A percentile compares a stretch with the other conserved stretches of the same genome.
phyloP scores from a whole-genome alignment of 2,329 filamentous ascomycete species.

The Verticillium nubilum region DNA sequence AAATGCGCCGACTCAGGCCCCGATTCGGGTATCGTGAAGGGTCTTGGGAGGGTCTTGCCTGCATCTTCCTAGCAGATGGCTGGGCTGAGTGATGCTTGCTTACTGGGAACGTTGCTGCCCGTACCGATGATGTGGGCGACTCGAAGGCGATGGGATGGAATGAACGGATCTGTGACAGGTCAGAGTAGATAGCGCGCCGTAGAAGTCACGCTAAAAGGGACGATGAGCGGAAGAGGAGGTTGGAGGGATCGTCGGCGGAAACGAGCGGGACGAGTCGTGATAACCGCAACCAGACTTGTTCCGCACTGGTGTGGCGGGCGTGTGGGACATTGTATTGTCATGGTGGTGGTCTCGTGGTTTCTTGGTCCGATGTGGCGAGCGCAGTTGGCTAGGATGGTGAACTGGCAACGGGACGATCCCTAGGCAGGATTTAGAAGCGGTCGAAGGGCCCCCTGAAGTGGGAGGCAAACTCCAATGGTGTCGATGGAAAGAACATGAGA shows the following conservation, averaged over 20 bases:
- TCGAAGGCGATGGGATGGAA: neutral
- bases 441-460: neutral
- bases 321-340: constrained; percentile 2
- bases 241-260: constrained; percentile 10
- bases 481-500: neutral
- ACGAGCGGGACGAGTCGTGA: constrained; percentile 6
- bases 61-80: neutral
- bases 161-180: neutral
- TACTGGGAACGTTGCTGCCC: neutral
- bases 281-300: neutral
- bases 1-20: neutral
- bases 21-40: neutral
- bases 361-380: neutral
- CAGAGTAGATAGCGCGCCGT: neutral
- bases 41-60: neutral
- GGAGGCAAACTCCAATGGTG: neutral
- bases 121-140: neutral
- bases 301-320: constrained; percentile 3
- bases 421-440: neutral
- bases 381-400: neutral
- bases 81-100: neutral
- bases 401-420: neutral
- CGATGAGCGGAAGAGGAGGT: neutral
- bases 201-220: neutral
- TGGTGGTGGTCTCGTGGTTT: neutral